These are phyloP conservation scores for Blastomyces parvus DNA, from an alignment of 2,329 filamentous ascomycete genomes.

Conservation along the genomic window DNA sequence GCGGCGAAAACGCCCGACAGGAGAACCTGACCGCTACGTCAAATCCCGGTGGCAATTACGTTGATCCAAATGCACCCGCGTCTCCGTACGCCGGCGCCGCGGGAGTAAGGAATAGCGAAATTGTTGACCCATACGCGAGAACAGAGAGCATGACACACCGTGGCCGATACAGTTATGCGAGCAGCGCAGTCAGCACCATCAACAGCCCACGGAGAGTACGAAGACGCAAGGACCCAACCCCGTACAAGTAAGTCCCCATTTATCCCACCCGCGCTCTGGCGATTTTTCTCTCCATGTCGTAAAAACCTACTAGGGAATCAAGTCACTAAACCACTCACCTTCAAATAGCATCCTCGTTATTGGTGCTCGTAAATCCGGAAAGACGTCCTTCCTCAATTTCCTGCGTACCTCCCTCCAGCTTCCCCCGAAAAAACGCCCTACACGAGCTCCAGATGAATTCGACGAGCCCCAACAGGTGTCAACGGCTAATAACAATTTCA, in stretches of 20 bases:
- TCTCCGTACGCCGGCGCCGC: constrained; percentile 20
- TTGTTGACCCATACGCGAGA: constrained; percentile 67
- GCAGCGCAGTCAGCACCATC: constrained; percentile 78
- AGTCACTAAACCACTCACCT: neutral
- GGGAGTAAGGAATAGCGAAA: constrained; percentile 40
- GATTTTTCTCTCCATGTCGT: too few relatives aligned
- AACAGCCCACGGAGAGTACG: constrained; percentile 88
- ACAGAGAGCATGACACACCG: constrained; percentile 95
- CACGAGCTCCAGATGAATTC: constrained; percentile 49
- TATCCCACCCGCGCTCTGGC: neutral
- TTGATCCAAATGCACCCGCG: constrained; percentile 12
- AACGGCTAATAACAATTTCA: constrained; percentile 58
- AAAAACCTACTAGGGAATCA: neutral
- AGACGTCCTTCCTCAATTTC: constrained; percentile 95
- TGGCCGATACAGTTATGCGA: constrained; percentile 91
- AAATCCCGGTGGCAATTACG: constrained; percentile 31
- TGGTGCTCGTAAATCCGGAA: constrained; percentile 77
- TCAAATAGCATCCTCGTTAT: constrained; percentile 70
- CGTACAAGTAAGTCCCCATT: constrained; percentile 74
- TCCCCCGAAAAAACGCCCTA: constrained; percentile 64
- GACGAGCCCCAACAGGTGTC: constrained; percentile 44
- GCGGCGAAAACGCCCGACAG: constrained; percentile 52
- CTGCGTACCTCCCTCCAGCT: constrained; percentile 76
- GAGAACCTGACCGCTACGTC: constrained; percentile 54
- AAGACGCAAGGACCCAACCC: constrained; percentile 91